Evolutionary conservation across 352 stramenopile genomes (phyloP).

Genomic region (Pythium rishiriense): DNA sequence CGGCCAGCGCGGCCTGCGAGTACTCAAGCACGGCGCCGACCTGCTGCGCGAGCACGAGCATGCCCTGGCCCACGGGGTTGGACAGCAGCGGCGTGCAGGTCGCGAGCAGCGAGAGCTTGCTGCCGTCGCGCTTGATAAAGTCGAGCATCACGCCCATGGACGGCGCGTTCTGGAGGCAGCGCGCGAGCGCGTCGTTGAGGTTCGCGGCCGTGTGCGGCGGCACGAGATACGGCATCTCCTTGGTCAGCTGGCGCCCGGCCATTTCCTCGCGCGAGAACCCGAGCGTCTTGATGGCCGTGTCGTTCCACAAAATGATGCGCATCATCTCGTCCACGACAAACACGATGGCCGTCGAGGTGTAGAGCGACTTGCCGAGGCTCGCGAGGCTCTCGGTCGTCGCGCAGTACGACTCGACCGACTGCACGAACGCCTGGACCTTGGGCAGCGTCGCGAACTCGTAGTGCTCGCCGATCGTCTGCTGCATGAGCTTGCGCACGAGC

Average conservation of each 20-base stretch:
- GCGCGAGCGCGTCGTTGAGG: constrained; percentile 58
- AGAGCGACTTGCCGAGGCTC: constrained; percentile 82
- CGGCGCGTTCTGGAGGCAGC: constrained; percentile 56
- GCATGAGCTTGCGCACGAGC: constrained; percentile 74
- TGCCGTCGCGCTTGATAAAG: constrained; percentile 55
- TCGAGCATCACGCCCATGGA: constrained; percentile 59
- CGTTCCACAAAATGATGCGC: constrained; percentile 88
- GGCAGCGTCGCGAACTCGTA: constrained; percentile 66
- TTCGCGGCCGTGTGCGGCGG: constrained; percentile 48
- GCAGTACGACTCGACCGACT: constrained; percentile 72
- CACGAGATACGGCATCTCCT: constrained; percentile 74
- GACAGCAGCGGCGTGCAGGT: constrained; percentile 72
- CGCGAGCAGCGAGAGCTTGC: constrained; percentile 62
- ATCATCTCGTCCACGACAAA: constrained; percentile 85
- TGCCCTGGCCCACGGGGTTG: constrained; percentile 73
- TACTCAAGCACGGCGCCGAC: constrained; percentile 41
- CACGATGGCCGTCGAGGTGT: constrained; percentile 70
- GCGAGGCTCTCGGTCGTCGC: constrained; percentile 73
- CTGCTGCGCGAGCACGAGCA: constrained; percentile 82
- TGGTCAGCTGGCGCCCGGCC: constrained; percentile 66
- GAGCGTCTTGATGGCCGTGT: constrained; percentile 66
- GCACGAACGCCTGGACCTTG: constrained; percentile 75
- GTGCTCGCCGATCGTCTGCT: constrained; percentile 75
- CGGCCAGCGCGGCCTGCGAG: constrained; percentile 31
- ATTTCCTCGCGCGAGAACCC: constrained; percentile 84